Percentiles rank a stretch among this genome's conserved stretches.
Evolutionary conservation across 78 protist species (phyloP).

Genomic region (Tieghemostelium lacteum): DNA sequence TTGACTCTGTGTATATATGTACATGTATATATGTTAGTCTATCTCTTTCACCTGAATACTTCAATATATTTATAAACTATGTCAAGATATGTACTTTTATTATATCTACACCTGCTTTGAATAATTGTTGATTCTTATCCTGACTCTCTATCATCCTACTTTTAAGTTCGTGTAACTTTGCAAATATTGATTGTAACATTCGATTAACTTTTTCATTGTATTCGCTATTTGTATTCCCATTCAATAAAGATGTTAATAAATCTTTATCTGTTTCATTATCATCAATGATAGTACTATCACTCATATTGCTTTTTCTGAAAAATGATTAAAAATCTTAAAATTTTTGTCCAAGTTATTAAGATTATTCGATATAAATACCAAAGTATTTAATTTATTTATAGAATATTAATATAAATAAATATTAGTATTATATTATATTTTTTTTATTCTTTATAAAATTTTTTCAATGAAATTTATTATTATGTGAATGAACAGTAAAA

Average conservation of each 20-base stretch:
- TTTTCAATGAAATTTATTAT: background rate
- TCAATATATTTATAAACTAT: background rate
- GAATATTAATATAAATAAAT: too few species aligned
- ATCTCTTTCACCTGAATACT: background rate
- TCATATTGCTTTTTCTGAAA: background rate
- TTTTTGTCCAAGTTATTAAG: background rate
- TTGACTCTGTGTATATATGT: slow-evolving; percentile 14
- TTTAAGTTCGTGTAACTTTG: slow-evolving; percentile 7
- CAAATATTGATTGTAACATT: slow-evolving; percentile 10
- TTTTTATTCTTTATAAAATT: background rate
- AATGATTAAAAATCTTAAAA: background rate
- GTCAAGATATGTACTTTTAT: background rate
- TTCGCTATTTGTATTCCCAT: background rate
- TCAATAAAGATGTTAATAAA: background rate
- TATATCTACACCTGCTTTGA: slow-evolving; percentile 5
- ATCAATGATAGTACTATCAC: background rate
- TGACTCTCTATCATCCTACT: background rate
- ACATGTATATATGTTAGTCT: background rate
- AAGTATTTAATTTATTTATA: too few species aligned
- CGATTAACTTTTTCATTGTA: slow-evolving; percentile 13
- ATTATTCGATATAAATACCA: background rate
- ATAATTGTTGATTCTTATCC: background rate
- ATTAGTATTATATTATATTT: too few species aligned
- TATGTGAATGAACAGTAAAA: too few species aligned
- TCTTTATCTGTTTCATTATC: background rate